Conservation (phyloP, 805 yeast genomes). For the Dipodascopsis tothii region DNA sequence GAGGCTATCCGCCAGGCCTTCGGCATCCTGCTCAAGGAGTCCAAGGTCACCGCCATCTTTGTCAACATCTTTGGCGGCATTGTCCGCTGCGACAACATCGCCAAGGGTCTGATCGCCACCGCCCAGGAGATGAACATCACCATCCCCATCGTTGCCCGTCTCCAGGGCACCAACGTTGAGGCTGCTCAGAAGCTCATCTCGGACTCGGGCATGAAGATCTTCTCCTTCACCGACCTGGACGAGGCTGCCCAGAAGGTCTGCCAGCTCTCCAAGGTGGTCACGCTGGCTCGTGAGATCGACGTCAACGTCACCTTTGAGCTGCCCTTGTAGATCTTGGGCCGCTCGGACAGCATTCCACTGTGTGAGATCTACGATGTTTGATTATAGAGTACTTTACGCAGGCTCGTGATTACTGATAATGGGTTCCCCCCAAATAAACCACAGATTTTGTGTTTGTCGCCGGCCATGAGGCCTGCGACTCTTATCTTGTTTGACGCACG, state of each 20-base stretch:
- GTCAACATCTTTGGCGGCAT: constrained; percentile 99
- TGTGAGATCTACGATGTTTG: not conserved
- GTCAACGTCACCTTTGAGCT: constrained; percentile 46
- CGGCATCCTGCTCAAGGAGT: constrained; percentile 82
- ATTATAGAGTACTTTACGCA: no score
- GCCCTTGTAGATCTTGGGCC: constrained; percentile 31
- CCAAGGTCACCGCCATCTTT: constrained; percentile 85
- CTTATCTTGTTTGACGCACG: no score
- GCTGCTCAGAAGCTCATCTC: constrained; percentile 79
- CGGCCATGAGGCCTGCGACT: no score
- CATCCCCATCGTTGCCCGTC: constrained; percentile 94
- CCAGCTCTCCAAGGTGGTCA: constrained; percentile 50
- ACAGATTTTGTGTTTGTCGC: no score
- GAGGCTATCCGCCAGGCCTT: constrained; percentile 96
- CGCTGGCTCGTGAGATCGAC: constrained; percentile 43
- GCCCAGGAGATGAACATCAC: constrained; percentile 83
- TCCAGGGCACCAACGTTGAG: constrained; percentile 94
- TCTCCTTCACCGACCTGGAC: constrained; percentile 85
- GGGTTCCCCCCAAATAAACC: no score
- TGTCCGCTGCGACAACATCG: constrained; percentile 98
- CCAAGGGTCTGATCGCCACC: constrained; percentile 93
- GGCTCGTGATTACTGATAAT: not conserved
- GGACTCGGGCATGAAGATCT: constrained; percentile 87
- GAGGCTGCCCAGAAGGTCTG: constrained; percentile 96
- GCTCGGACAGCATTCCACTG: not conserved